Percentiles rank a stretch among this genome's conserved stretches.
These are phyloP conservation scores for Leishmania tropica DNA, from an alignment of 208 protist species.

Conservation along the genomic window DNA sequence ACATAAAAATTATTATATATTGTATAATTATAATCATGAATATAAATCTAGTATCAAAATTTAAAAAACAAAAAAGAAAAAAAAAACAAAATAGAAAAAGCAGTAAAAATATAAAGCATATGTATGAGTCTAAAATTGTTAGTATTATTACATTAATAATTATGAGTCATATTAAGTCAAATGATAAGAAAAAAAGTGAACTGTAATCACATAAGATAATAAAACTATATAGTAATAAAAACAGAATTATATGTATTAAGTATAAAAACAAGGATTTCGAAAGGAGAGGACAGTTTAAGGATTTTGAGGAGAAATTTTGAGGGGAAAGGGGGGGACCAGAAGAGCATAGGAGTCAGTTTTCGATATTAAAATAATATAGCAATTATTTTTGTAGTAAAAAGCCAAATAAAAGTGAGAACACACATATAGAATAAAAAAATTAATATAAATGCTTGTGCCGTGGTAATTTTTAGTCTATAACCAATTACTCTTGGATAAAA, in stretches of 20 bases:
- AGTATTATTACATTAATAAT: constrained; percentile 72
- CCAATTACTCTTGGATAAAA: constrained; percentile 79
- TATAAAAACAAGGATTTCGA: constrained; percentile 79
- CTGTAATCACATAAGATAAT: constrained; percentile 89
- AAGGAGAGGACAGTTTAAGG: constrained; percentile 55
- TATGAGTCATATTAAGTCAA: constrained; percentile 78
- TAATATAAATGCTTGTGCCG: constrained; percentile 82
- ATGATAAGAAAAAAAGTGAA: constrained; percentile 61
- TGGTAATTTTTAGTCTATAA: constrained; percentile 86
- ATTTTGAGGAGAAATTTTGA: constrained; percentile 44
- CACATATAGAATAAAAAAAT: constrained; percentile 75
- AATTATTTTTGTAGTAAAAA: constrained; percentile 70
- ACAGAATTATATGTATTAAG: constrained; percentile 80
- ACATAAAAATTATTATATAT: constrained; percentile 83
- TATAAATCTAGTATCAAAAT: constrained; percentile 86
- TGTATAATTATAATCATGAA: constrained; percentile 87
- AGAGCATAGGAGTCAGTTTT: constrained; percentile 52
- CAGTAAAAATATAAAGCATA: constrained; percentile 85
- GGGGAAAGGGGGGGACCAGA: constrained; percentile 47
- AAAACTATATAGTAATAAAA: constrained; percentile 88
- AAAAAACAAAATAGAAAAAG: constrained; percentile 84
- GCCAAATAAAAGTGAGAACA: constrained; percentile 63
- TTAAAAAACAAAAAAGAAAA: constrained; percentile 81
- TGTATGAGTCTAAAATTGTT: constrained; percentile 76
- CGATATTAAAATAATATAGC: constrained; percentile 59